Percentiles rank a stretch among this genome's conserved stretches.
These are phyloP conservation scores for Pseudonitzschia multiseries DNA, from an alignment of 108 stramenopile species.

Conservation along the genomic window DNA sequence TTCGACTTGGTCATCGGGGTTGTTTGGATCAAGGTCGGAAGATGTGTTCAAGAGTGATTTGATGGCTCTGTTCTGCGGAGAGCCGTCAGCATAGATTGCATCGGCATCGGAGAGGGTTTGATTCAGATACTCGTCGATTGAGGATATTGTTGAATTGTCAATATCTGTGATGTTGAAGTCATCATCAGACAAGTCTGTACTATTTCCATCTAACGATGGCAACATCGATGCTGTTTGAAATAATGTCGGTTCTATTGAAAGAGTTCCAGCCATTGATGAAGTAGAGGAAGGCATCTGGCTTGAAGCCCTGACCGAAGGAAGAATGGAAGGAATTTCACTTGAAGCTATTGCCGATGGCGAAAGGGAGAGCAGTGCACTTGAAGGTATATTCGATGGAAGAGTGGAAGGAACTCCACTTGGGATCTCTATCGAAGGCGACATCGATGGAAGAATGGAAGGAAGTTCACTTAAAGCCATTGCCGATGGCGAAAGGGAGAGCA, in stretches of 20 bases:
- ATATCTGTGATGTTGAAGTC: background rate
- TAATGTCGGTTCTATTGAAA: no score
- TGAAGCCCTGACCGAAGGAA: no score
- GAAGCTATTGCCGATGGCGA: no score
- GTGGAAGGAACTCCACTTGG: conserved; percentile 7
- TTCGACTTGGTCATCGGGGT: conserved; percentile 22
- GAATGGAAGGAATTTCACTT: no score
- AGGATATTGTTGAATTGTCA: background rate
- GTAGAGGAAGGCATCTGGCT: background rate
- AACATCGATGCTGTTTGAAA: background rate
- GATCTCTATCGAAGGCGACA: no score
- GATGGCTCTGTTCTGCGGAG: conserved; percentile 38
- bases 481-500: no score
- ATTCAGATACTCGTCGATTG: conserved; percentile 23
- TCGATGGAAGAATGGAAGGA: no score
- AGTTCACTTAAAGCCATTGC: no score
- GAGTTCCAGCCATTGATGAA: background rate
- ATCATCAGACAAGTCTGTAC: background rate
- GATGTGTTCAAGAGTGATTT: conserved; percentile 12
- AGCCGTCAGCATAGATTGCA: conserved; percentile 18
- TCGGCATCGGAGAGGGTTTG: conserved; percentile 39
- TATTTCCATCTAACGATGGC: background rate
- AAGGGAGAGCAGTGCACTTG: no score
- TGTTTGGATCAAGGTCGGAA: conserved; percentile 29
- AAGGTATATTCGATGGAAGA: background rate